These are phyloP conservation scores for Phytomonas serpens DNA, from an alignment of 208 protist species.

Conservation along the genomic window DNA sequence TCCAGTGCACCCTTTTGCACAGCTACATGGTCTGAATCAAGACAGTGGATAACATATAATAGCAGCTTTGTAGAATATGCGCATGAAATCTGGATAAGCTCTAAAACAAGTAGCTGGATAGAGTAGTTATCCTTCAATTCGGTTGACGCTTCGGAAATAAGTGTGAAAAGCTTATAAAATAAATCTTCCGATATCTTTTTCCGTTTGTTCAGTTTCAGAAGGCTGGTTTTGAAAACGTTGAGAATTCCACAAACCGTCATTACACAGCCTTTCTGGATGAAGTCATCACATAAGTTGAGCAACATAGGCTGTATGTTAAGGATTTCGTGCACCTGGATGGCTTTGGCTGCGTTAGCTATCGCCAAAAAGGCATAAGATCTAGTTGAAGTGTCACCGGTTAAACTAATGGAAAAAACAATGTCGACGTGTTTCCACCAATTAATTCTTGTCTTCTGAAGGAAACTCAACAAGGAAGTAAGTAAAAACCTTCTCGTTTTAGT, in stretches of 20 bases:
- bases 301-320: neutral
- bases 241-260: neutral
- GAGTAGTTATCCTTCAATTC: neutral
- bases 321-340: neutral
- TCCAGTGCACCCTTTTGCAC: neutral
- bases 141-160: neutral
- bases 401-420: neutral
- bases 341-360: neutral
- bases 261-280: neutral
- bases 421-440: constrained; percentile 1
- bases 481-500: neutral
- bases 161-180: neutral
- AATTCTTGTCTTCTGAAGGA: neutral
- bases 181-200: neutral
- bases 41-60: neutral
- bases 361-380: neutral
- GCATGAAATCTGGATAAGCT: neutral
- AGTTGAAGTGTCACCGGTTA: neutral
- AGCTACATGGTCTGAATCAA: neutral
- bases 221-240: neutral
- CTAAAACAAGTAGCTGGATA: neutral
- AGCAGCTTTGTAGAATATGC: neutral
- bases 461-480: neutral
- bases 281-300: neutral
- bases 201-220: neutral